Percentiles rank a stretch among this genome's conserved stretches.
These are phyloP conservation scores for Globisporangium polare DNA, from an alignment of 352 stramenopile species.

Conservation along the genomic window DNA sequence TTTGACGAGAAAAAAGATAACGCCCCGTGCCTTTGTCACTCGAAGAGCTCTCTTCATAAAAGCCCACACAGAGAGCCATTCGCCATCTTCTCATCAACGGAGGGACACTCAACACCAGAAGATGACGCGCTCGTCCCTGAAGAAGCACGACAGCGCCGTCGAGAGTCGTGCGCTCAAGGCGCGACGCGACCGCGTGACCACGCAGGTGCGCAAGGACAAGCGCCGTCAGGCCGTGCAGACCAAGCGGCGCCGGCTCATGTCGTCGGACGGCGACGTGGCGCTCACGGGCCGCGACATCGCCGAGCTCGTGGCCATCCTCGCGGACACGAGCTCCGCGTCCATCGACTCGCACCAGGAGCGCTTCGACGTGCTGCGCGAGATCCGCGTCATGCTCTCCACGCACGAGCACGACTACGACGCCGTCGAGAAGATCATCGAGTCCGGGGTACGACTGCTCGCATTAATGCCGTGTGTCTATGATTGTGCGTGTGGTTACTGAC, in stretches of 20 bases:
- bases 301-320: slow-evolving; percentile 47
- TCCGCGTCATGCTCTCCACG: slow-evolving; percentile 50
- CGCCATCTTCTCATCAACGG: slow-evolving; percentile 1
- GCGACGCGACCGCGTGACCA: slow-evolving; percentile 52
- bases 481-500: not conserved
- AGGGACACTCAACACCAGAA: too few relatives aligned
- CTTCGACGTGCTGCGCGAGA: slow-evolving; percentile 69
- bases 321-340: slow-evolving; percentile 33
- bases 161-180: slow-evolving; percentile 64
- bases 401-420: slow-evolving; percentile 65
- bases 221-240: slow-evolving; percentile 53
- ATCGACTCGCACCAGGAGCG: slow-evolving; percentile 46
- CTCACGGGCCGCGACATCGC: slow-evolving; percentile 50
- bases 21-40: not conserved
- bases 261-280: slow-evolving; percentile 31
- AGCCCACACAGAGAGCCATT: not conserved
- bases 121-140: slow-evolving; percentile 69
- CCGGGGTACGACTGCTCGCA: slow-evolving; percentile 38
- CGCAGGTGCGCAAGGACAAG: slow-evolving; percentile 76
- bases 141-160: slow-evolving; percentile 65
- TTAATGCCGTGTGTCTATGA: not conserved
- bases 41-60: not conserved
- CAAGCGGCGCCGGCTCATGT: slow-evolving; percentile 69
- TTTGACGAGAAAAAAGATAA: not conserved
- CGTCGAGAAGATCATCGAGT: slow-evolving; percentile 77